Evolutionary conservation across 116 monocot species (phyloP), one percentile per base, ranked within the genome.

Genomic region (Trichopus zeylanicus): DNA sequence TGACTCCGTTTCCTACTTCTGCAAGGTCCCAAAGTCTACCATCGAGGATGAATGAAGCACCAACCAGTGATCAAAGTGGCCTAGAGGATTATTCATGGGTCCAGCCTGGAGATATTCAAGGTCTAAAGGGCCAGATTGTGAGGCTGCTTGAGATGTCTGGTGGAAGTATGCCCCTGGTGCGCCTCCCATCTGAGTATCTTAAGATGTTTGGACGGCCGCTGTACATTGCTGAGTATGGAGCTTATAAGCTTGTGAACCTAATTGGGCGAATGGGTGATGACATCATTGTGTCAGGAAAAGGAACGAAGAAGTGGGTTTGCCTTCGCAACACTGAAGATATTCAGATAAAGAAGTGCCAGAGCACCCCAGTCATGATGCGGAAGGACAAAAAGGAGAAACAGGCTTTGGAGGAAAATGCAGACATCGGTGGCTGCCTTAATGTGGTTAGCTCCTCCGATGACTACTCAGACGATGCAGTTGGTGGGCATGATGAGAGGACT

Each of bases 161-260:
- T 51, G 94, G 94, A 63, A 83, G 72, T 55, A 31, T 90, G 48
- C 79, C 83, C 24, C 77, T 90, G 27, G 81, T 90, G 22, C 76
- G 81, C 19, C 42, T 90, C 25, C 87, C 90, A 35, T 9, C 74
- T 0, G 89, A 86, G 54, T 94, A 94, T 67, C 59, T 76, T 10
- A 80, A 68, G 63, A 60, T 69, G 35, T 94, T 75, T 48, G 94
- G 94, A 5, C 68, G 83, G 3, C 85, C 81, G 0, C 69, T 86
- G 3, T 94, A 80, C 57, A 57, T 94, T 64, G 56, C 75, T 1
- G 83, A 89, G 56, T 89, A 89, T 67, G 94, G 94, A 66, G 81
- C 63, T 22, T 58, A 23, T 67, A 94, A 89, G 65, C 76, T 94
- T 24, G 74, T 86, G 16, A 53, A 86, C 62, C 86, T 94, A 21